phyloP scores from a whole-genome alignment of 164 flowering plant species.

The Chloranthus sessilifolius region DNA sequence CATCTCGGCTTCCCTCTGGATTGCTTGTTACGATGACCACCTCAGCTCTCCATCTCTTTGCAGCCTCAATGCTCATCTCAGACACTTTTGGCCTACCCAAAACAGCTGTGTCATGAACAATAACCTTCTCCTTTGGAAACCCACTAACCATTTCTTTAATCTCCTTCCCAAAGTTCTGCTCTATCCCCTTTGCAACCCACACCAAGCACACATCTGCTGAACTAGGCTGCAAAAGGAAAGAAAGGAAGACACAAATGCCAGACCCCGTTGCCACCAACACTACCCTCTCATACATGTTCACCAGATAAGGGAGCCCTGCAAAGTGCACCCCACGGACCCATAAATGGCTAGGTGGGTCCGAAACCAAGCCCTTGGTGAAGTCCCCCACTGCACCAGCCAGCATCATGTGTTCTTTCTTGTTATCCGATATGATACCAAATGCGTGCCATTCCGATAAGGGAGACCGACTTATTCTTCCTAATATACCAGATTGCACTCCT shows the following conservation, averaged over 20 bases:
- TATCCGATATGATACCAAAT: constrained; percentile 70
- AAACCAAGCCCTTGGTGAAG: constrained; percentile 57
- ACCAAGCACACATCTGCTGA: constrained; percentile 43
- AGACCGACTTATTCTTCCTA: constrained; percentile 64
- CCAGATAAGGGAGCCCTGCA: constrained; percentile 58
- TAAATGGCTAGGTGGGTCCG: constrained; percentile 54
- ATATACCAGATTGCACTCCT: constrained; percentile 48
- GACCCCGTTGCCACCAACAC: constrained; percentile 69
- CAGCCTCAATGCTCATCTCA: constrained; percentile 42
- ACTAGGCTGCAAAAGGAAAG: constrained; percentile 50
- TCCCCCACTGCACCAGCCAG: constrained; percentile 80
- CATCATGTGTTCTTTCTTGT: constrained; percentile 56
- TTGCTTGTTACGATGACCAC: constrained; percentile 65
- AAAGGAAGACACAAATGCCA: constrained; percentile 59
- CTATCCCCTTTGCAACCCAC: constrained; percentile 58
- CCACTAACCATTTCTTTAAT: constrained; percentile 44
- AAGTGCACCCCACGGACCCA: constrained; percentile 65
- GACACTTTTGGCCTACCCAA: constrained; percentile 54
- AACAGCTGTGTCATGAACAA: constrained; percentile 57
- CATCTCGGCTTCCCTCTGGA: constrained; percentile 67
- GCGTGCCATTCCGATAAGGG: constrained; percentile 78
- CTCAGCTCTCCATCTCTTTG: constrained; percentile 46
- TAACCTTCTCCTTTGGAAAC: constrained; percentile 45
- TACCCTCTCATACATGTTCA: constrained; percentile 54
- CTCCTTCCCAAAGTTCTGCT: constrained; percentile 51